phyloP scores from a whole-genome alignment of 768 basidiomycete genomes.

The Suillus paluster region DNA sequence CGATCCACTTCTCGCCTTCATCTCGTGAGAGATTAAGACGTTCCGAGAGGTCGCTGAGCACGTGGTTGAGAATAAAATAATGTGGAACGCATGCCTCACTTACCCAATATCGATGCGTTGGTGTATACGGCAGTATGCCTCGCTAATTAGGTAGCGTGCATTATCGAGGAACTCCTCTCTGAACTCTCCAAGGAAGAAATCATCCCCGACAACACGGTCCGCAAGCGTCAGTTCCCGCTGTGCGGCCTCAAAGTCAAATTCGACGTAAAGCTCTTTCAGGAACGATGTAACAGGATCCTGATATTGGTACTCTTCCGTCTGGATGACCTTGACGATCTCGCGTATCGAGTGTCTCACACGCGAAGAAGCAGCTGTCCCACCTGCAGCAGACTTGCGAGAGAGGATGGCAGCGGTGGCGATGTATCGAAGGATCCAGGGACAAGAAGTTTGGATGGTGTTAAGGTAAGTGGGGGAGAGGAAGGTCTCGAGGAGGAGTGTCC shows the following conservation, averaged over 20 bases:
- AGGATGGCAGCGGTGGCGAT: conserved; percentile 92
- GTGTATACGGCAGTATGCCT: conserved; percentile 98
- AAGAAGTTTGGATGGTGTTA: conserved; percentile 97
- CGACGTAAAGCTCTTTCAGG: conserved; percentile 90
- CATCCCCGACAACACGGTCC: conserved; percentile 83
- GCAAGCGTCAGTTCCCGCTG: conserved; percentile 80
- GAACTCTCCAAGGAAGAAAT: conserved; percentile 93
- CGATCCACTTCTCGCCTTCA: conserved; percentile 99
- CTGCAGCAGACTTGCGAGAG: conserved; percentile 73
- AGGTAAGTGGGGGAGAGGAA: conserved; percentile 97
- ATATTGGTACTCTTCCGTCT: conserved; percentile 96
- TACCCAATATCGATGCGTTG: conserved; percentile 89
- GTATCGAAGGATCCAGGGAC: conserved; percentile 94
- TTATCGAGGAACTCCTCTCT: conserved; percentile 96
- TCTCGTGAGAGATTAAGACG: conserved; percentile 91
- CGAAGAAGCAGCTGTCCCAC: conserved; percentile 54
- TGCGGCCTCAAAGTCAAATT: conserved; percentile 96
- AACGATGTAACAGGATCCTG: conserved; percentile 92
- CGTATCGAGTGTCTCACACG: conserved; percentile 87
- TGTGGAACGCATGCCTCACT: conserved; percentile 21
- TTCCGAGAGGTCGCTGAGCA: conserved; percentile 82
- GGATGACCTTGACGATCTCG: conserved; percentile 92
- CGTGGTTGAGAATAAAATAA: conserved; percentile 4
- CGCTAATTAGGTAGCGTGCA: conserved; percentile 93
- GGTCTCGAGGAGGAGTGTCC: conserved; percentile 90